These are phyloP conservation scores for Singerocomus rubriflavus DNA, from an alignment of 1,284 basidiomycete species.

Conservation along the genomic window DNA sequence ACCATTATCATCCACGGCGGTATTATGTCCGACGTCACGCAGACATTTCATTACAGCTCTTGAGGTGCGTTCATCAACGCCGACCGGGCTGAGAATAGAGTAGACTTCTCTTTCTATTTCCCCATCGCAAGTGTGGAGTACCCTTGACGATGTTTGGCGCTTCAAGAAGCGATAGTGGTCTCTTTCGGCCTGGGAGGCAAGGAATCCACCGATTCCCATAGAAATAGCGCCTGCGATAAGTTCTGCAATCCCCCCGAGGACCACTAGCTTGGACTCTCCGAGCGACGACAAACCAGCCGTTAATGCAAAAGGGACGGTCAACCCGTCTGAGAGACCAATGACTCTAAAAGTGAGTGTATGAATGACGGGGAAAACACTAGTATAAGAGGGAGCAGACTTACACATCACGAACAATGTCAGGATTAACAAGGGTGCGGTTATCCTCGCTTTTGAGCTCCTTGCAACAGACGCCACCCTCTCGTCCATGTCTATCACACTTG, in stretches of 20 bases:
- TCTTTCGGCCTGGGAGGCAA: slow-evolving; percentile 93
- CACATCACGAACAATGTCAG: slow-evolving; percentile 84
- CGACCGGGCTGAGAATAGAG: slow-evolving; percentile 84
- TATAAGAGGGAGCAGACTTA: slow-evolving; percentile 36
- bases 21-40: slow-evolving; percentile 59
- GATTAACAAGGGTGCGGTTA: slow-evolving; percentile 76
- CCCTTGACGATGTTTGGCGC: slow-evolving; percentile 74
- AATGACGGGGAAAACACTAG: background rate
- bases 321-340: slow-evolving; percentile 94
- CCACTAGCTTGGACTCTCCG: slow-evolving; percentile 84
- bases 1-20: slow-evolving; percentile 23
- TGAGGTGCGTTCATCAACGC: slow-evolving; percentile 81
- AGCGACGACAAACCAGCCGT: slow-evolving; percentile 89
- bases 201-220: slow-evolving; percentile 98
- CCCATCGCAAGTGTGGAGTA: slow-evolving; percentile 82
- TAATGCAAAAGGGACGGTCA: slow-evolving; percentile 91
- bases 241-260: slow-evolving; percentile 89
- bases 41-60: slow-evolving; percentile 76
- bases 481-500: slow-evolving; percentile 58
- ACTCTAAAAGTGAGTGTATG: slow-evolving; percentile 49
- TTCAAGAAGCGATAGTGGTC: slow-evolving; percentile 89
- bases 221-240: slow-evolving; percentile 93
- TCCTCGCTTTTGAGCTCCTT: slow-evolving; percentile 77
- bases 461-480: slow-evolving; percentile 71
- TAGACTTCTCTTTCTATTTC: slow-evolving; percentile 96